phyloP scores from a whole-genome alignment of 2,329 filamentous ascomycete genomes.

The Monilinia laxa region DNA sequence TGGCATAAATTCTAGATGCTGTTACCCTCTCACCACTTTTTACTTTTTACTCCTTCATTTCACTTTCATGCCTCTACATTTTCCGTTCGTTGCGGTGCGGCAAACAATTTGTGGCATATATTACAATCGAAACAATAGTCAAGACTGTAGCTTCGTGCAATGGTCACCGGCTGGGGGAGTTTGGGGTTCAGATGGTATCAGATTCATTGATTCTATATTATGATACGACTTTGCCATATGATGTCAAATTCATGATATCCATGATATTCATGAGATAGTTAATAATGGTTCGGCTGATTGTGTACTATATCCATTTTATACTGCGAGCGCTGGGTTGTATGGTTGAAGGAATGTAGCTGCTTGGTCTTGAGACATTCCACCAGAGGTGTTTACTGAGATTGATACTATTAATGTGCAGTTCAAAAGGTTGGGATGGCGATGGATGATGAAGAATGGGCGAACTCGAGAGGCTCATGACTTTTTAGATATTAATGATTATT shows the following conservation, averaged over 20 bases:
- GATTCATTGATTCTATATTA: not conserved
- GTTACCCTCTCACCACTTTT: not conserved
- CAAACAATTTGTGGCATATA: not conserved
- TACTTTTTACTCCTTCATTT: not conserved
- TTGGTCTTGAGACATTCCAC: too few species aligned
- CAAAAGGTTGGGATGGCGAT: too few species aligned
- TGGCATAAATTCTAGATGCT: conserved; percentile 8
- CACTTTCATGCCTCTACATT: not conserved
- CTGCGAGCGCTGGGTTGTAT: too few species aligned
- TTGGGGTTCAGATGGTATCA: not conserved
- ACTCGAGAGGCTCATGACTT: too few species aligned
- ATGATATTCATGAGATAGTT: not conserved
- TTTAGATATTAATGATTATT: too few species aligned
- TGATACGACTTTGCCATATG: not conserved
- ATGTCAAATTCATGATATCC: not conserved
- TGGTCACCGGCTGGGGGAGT: not conserved
- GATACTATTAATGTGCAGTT: too few species aligned
- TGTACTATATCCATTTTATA: not conserved
- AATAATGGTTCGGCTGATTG: not conserved
- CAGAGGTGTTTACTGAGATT: too few species aligned
- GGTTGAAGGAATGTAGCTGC: too few species aligned
- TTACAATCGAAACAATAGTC: not conserved
- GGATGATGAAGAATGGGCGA: too few species aligned
- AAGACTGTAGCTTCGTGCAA: not conserved
- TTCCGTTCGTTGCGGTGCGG: not conserved